Evolutionary conservation across 805 yeast genomes (phyloP), one percentile per base, ranked within the genome.

Genomic region (Wilhelminamyces savonicus): DNA sequence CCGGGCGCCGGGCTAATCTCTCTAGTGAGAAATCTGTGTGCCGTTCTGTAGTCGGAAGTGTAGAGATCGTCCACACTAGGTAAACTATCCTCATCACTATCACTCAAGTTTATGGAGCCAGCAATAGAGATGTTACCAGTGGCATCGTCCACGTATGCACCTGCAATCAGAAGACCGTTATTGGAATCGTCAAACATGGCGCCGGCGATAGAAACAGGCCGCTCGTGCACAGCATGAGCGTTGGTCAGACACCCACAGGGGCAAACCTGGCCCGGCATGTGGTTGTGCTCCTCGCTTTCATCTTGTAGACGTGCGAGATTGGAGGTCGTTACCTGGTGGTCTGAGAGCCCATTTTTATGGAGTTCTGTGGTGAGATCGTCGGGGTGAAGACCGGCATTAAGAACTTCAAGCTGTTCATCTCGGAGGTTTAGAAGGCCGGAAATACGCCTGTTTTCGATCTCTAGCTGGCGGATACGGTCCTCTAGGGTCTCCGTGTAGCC

Each of bases 401-500:
- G 40, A 35, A 66, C 37, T 26, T 69, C 79, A 41, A 76, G 50
- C 40, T 74, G 78, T 41, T 78, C 83, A 44, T 78, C 83, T 41
- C 79, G 70, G 32, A 78, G 52, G 35, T 76, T 81, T 23, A 83
- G 47, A 27, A 81, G 49, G 7, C 83, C 82, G 20, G 71, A 65
- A 16, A 87, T 55, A 45, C 82, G 71, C 39, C 76, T 74, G 51
- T 84, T 85, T 46, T 86, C 94, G 3, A 80, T 73, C 52, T 86
- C 95, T 14, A 88, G 64, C 48, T 82, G 92, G 28, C 95, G 65
- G n/a, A 87, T 78, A 29, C 95, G 64, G 47, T 85, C 94, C 50
- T 87, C 97, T 31, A 87, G 54, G 2, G 87, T 78, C 56, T 87
- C 96, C 0, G 96, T 87, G 46, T 87, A 87, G 0, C 96, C 96